A percentile compares a stretch with the other conserved stretches of the same genome.
Evolutionary conservation across 2,329 filamentous ascomycete genomes (phyloP).

Genomic region (Ascosphaera acerosa): DNA sequence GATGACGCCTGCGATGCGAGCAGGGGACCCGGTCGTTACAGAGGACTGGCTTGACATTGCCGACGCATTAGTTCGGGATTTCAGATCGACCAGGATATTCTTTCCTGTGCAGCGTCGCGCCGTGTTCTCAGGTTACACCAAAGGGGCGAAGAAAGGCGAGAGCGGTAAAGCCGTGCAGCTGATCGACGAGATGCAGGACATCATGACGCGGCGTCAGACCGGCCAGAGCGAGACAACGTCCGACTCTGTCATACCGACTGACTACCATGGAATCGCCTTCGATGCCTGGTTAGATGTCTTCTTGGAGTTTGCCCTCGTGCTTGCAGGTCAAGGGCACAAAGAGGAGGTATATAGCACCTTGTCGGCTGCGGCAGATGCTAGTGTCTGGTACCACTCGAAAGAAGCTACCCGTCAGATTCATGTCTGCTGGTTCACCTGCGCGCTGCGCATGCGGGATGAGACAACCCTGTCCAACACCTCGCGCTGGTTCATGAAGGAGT

Average conservation of each 20-base stretch:
- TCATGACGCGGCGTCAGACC: slow-evolving; percentile 21
- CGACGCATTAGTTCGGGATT: slow-evolving; percentile 32
- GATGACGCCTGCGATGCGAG: slow-evolving; percentile 23
- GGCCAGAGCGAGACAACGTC: too few species aligned
- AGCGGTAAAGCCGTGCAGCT: slow-evolving; percentile 13
- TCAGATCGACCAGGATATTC: slow-evolving; percentile 32
- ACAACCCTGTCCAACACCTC: slow-evolving; percentile 49
- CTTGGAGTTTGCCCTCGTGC: slow-evolving; percentile 56
- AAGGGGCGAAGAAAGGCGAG: slow-evolving; percentile 16
- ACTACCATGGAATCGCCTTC: slow-evolving; percentile 59
- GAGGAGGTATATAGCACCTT: slow-evolving; percentile 58
- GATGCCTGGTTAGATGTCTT: slow-evolving; percentile 75
- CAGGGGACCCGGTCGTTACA: slow-evolving; percentile 24
- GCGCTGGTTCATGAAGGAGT: slow-evolving; percentile 64
- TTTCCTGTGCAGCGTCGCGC: slow-evolving; percentile 28
- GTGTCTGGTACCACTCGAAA: slow-evolving; percentile 50
- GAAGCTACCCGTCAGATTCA: slow-evolving; percentile 47
- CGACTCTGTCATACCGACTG: slow-evolving; percentile 26
- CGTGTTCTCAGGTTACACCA: slow-evolving; percentile 25
- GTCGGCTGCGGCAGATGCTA: slow-evolving; percentile 52
- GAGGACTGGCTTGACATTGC: slow-evolving; percentile 34
- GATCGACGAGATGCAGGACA: slow-evolving; percentile 19
- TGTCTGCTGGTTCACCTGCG: slow-evolving; percentile 58
- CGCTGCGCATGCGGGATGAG: slow-evolving; percentile 51
- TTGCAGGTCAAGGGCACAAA: slow-evolving; percentile 40